Evolutionary conservation across 108 stramenopile genomes (phyloP).

Genomic region (Epithemia pelagica): DNA sequence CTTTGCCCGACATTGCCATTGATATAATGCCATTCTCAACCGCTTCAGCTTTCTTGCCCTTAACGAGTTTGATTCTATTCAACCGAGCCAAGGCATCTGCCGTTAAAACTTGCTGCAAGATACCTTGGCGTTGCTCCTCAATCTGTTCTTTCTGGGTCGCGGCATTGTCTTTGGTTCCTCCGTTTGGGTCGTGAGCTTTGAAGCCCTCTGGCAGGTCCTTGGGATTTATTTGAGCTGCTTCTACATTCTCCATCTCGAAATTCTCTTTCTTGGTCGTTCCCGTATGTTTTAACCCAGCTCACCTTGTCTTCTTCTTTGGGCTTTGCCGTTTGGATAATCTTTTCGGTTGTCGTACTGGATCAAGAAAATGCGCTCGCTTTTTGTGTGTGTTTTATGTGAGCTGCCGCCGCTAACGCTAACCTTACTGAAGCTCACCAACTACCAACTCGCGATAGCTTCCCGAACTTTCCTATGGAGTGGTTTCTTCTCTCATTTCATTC

Average conservation of each 20-base stretch:
- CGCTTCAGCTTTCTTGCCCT: constrained; percentile 43
- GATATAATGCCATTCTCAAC: constrained; percentile 58
- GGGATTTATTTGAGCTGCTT: constrained; percentile 11
- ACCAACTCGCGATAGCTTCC: no score
- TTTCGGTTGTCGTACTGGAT: no score
- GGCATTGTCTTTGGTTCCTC: not conserved
- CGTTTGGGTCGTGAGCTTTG: constrained; percentile 8
- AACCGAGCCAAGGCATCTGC: constrained; percentile 73
- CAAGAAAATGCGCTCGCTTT: no score
- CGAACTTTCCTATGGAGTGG: no score
- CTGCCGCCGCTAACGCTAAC: no score
- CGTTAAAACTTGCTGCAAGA: constrained; percentile 75
- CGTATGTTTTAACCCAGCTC: no score
- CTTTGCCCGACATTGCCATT: constrained; percentile 71
- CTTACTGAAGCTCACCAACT: no score
- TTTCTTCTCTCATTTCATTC: no score
- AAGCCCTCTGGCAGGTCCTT: constrained; percentile 44
- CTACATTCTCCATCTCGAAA: constrained; percentile 21
- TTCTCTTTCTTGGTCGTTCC: no score
- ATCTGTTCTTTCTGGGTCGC: constrained; percentile 19
- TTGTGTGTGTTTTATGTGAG: no score
- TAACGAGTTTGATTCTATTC: constrained; percentile 70
- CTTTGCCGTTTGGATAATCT: no score
- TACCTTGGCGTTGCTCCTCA: constrained; percentile 59
- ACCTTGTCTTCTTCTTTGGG: no score